Conservation (phyloP, 2,329 filamentous ascomycete genomes). For the Aspergillus sp. region DNA sequence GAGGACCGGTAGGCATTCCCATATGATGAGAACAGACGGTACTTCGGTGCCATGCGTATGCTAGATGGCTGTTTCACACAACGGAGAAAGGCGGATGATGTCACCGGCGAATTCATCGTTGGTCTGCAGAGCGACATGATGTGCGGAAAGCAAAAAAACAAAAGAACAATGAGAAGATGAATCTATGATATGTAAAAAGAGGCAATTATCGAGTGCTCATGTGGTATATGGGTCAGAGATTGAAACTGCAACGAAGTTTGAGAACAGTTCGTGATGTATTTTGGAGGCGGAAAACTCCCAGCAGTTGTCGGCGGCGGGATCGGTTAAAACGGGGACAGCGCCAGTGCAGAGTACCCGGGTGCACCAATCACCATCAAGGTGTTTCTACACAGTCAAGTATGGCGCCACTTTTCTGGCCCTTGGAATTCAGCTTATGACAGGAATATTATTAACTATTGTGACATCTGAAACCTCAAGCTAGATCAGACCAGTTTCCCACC, state of each 20-base stretch:
- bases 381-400: slow-evolving; percentile 38
- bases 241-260: slow-evolving; percentile 14
- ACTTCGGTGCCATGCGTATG: slow-evolving; percentile 39
- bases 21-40: slow-evolving; percentile 51
- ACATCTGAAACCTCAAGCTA: background rate
- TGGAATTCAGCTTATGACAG: background rate
- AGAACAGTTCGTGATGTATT: slow-evolving; percentile 16
- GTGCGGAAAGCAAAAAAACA: background rate
- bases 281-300: slow-evolving; percentile 20
- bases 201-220: slow-evolving; percentile 6
- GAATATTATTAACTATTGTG: background rate
- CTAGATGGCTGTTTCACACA: slow-evolving; percentile 38
- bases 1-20: slow-evolving; percentile 48
- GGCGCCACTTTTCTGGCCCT: slow-evolving; percentile 28
- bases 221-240: slow-evolving; percentile 9
- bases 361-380: slow-evolving; percentile 38
- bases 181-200: slow-evolving; percentile 19
- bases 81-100: slow-evolving; percentile 47
- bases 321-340: slow-evolving; percentile 24
- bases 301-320: slow-evolving; percentile 17
- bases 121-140: slow-evolving; percentile 42
- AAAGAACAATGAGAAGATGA: background rate
- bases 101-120: slow-evolving; percentile 40
- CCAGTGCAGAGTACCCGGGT: slow-evolving; percentile 19
- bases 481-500: background rate